Evolutionary conservation across 1,284 basidiomycete genomes (phyloP), one percentile per base, ranked within the genome.

Genomic region (Ganoderma sinense): DNA sequence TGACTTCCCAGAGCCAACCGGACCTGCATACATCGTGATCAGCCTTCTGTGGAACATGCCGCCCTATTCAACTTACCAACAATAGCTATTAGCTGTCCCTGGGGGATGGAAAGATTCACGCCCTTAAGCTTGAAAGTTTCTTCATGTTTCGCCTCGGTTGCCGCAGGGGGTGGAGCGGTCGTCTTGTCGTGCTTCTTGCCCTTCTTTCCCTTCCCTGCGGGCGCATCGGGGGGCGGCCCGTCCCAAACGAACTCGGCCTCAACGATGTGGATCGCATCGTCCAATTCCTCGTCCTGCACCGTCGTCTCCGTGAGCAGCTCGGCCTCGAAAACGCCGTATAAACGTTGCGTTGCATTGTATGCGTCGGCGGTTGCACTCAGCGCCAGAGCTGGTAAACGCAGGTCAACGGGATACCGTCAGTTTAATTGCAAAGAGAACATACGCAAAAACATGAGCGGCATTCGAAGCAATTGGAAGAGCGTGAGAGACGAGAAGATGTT

Each of bases 201-300:
- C 31, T 64, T 71, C 67, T 77, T 78, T 64, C 82, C 81, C 69
- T 82, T 81, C 76, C 84, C 83, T 5, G 73, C 78, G 62, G 87
- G 81, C 56, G 85, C 78, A 62, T 88, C 83, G 56, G 88, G 83
- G 62, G 92, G 89, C 6, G 93, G 90, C 3, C 88, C 87, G 76
- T 97, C 96, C 96, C 96, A 97, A 0, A 89, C 89, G 79, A 97
- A 97, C 13, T 89, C 88, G 3, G 90, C 95, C 67, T 86, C 83
- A 51, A 88, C 82, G 61, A 94, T 87, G 66, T 86, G 84, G 68
- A 97, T 76, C 2, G 94, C 95, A 51, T 84, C 82, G 13, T 87
- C 82, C 40, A 93, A 80, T 66, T 88, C 81, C 23, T 85, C 79
- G 64, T 91, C 84, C 7, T 85, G 79, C 6, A 82, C 75, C 40